A percentile compares a stretch with the other conserved stretches of the same genome.
These are phyloP conservation scores for Metarhizium guizhouense DNA, from an alignment of 2,329 filamentous ascomycete genomes.

Conservation along the genomic window DNA sequence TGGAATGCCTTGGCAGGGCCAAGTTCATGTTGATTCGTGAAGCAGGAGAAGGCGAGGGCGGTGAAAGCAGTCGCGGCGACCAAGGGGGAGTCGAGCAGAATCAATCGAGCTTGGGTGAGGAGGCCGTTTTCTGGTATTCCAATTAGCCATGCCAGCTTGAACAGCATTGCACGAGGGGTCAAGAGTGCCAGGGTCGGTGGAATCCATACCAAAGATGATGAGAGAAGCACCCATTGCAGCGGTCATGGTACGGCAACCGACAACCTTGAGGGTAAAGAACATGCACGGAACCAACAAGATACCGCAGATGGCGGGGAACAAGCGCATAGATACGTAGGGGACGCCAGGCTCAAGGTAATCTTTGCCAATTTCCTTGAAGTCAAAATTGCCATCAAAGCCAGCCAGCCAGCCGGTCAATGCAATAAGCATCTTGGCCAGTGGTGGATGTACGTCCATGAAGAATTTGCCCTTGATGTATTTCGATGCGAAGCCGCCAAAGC, in stretches of 20 bases:
- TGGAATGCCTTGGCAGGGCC: constrained; percentile 83
- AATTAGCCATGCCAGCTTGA: constrained; percentile 16
- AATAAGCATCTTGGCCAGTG: constrained; percentile 91
- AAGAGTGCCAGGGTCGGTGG: background rate
- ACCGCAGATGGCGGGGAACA: constrained; percentile 84
- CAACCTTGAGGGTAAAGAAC: constrained; percentile 88
- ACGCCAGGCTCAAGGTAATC: constrained; percentile 93
- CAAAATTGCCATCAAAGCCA: constrained; percentile 90
- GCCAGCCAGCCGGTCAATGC: constrained; percentile 91
- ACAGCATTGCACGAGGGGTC: background rate
- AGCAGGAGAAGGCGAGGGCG: constrained; percentile 80
- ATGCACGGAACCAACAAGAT: constrained; percentile 83
- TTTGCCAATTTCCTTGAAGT: constrained; percentile 99
- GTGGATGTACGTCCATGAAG: constrained; percentile 99
- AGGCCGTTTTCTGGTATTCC: constrained; percentile 72
- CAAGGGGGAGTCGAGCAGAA: constrained; percentile 90
- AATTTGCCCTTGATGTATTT: constrained; percentile 99
- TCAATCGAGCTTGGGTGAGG: constrained; percentile 87
- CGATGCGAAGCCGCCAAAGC: constrained; percentile 94
- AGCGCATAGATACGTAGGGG: constrained; percentile 94
- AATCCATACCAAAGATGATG: constrained; percentile 75
- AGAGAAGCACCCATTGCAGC: constrained; percentile 75
- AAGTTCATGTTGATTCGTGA: constrained; percentile 94
- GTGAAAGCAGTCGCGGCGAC: constrained; percentile 91
- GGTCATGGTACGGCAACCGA: constrained; percentile 79